Evolutionary conservation across 1,139 yeast genomes (phyloP), one percentile per base, ranked within the genome.

Genomic region (Nakaseomyces sp.): DNA sequence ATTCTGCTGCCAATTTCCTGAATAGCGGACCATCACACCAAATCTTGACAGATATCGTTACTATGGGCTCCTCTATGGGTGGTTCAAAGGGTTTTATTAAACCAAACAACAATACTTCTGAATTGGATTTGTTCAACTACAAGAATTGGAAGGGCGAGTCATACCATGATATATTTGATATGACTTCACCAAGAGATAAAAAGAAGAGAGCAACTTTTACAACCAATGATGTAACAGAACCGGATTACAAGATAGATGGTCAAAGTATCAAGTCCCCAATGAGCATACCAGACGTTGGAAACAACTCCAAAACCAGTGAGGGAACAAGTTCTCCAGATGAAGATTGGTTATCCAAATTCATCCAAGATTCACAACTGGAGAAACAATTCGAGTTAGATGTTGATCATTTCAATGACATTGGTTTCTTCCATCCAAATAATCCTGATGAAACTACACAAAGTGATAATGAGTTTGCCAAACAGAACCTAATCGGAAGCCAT

Each of bases 271-370:
- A 26, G 13, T 26, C 41, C 4, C 31, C 31, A 17, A 9, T 13
- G 31, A 37, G 33, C 12, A 18, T 28, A n/a, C 32, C 41, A 1
- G 41, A 26, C 5, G 13, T 18, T 8, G 36, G 36, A 12, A 9
- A 24, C 9, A 18, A 17, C 36, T 19, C 36, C 2, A 39, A 16
- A 15, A 29, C 9, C 5, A 25, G 17, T 29, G 37, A 20, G 8
- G 17, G 4, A 3, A 30, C 42, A 29, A 39, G 16, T 22, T 20
- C 35, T 4, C 28, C 36, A 17, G 35, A 68, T 46, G 72, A 76
- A 49, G 79, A 81, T 58, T 76, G 93, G 94, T 57, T 85, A 43
- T 71, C 77, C 49, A 81, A 79, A 64, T 77, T 81, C 49, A 76
- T 80, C 42, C 43, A 36, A 17, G 74, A 71, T 46, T 72, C 83